phyloP scores from a whole-genome alignment of 2,329 filamentous ascomycete species.

The Penicillium sclerotigenum region DNA sequence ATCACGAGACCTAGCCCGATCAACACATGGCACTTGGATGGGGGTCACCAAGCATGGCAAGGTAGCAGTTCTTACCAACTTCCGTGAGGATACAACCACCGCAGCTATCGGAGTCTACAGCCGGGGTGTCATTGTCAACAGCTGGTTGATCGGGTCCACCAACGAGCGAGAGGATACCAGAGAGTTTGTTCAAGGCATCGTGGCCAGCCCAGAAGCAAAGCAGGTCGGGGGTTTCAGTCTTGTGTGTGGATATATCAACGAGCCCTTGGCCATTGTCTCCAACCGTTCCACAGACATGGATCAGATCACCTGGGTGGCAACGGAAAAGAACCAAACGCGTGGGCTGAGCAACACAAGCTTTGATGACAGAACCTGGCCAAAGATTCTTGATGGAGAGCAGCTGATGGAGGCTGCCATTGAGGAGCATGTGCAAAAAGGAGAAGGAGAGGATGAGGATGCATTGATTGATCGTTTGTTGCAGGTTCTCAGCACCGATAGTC shows the following conservation, averaged over 20 bases:
- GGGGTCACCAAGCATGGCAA: slow-evolving; percentile 60
- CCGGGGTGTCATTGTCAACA: slow-evolving; percentile 59
- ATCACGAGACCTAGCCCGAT: slow-evolving; percentile 59
- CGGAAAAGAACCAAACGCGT: slow-evolving; percentile 50
- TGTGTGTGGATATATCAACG: slow-evolving; percentile 55
- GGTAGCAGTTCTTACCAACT: slow-evolving; percentile 63
- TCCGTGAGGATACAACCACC: slow-evolving; percentile 53
- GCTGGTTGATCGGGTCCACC: slow-evolving; percentile 52
- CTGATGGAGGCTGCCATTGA: slow-evolving; percentile 51
- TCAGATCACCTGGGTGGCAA: slow-evolving; percentile 52
- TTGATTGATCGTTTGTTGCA: slow-evolving; percentile 53
- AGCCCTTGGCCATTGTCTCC: slow-evolving; percentile 58
- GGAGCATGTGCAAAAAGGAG: slow-evolving; percentile 38
- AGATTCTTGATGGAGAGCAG: slow-evolving; percentile 57
- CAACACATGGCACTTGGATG: slow-evolving; percentile 62
- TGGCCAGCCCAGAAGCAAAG: slow-evolving; percentile 53
- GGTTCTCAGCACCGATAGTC: slow-evolving; percentile 54
- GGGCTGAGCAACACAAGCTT: slow-evolving; percentile 62
- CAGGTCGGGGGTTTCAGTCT: slow-evolving; percentile 63
- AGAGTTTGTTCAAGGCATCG: slow-evolving; percentile 53
- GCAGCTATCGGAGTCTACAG: slow-evolving; percentile 49
- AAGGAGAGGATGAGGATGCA: slow-evolving; percentile 47
- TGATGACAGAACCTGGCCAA: slow-evolving; percentile 59
- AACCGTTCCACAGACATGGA: slow-evolving; percentile 56
- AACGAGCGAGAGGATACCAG: slow-evolving; percentile 43